phyloP scores from a whole-genome alignment of 257 asterid species.

The Nemophila menziesii region DNA sequence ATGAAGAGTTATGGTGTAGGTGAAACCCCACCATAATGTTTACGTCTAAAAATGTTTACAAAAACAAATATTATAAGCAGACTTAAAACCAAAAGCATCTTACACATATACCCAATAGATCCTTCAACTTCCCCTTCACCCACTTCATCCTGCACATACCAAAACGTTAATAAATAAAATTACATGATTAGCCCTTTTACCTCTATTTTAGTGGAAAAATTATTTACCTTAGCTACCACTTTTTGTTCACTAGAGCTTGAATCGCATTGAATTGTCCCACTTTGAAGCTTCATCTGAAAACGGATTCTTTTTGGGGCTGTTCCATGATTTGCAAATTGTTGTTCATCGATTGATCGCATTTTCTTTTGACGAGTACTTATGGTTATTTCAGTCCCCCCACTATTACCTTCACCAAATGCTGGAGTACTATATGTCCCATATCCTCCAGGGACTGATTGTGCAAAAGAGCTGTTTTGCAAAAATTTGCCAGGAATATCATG shows the following conservation, averaged over 20 bases:
- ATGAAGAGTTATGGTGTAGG: no score
- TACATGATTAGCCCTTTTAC: background rate
- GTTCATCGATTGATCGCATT: slow-evolving; percentile 11
- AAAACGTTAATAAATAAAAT: no score
- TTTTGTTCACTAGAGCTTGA: no score
- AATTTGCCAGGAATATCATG: slow-evolving; percentile 5
- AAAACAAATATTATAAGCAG: no score
- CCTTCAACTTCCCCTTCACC: no score
- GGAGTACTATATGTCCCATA: slow-evolving; percentile 14
- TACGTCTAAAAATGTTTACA: no score
- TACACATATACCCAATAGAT: no score
- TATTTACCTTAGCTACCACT: slow-evolving; percentile 35
- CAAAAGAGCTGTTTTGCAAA: no score
- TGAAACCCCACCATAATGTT: no score
- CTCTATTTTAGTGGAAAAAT: background rate
- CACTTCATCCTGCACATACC: slow-evolving; percentile 40
- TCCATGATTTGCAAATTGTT: slow-evolving; percentile 31
- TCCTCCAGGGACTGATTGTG: no score
- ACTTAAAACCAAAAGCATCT: no score
- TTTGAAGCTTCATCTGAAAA: slow-evolving; percentile 33
- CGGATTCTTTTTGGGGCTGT: slow-evolving; percentile 65
- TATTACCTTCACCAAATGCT: slow-evolving; percentile 12
- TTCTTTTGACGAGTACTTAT: slow-evolving; percentile 30
- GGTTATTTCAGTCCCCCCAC: slow-evolving; percentile 49
- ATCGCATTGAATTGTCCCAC: slow-evolving; percentile 45